A percentile compares a stretch with the other conserved stretches of the same genome.
phyloP scores from a whole-genome alignment of 305 asterid genomes.

The Fraxinus paxiana region DNA sequence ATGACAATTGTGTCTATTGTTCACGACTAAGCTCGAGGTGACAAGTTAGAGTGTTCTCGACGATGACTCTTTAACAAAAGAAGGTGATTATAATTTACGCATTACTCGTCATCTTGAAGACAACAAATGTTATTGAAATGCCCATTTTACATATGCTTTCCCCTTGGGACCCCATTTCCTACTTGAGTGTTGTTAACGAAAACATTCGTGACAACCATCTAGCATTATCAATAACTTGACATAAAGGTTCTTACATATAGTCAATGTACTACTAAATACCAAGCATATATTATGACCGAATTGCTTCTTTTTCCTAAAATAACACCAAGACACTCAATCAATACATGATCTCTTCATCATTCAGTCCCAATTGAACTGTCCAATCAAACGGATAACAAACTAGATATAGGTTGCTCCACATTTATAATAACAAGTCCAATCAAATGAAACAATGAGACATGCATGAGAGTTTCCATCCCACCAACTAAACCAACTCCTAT shows the following conservation, averaged over 20 bases:
- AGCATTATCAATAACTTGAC: not conserved
- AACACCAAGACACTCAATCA: not conserved
- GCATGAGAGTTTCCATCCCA: not conserved
- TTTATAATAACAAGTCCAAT: not conserved
- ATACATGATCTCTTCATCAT: not conserved
- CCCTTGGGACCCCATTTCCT: not conserved
- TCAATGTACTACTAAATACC: not conserved
- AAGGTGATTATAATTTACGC: not conserved
- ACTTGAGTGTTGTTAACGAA: not conserved
- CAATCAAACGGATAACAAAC: not conserved
- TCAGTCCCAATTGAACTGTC: not conserved
- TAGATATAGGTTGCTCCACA: not conserved
- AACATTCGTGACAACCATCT: not conserved
- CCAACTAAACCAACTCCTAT: conserved; percentile 1
- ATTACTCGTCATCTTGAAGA: not conserved
- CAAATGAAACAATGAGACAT: not conserved
- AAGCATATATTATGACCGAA: not conserved
- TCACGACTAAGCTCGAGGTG: not conserved
- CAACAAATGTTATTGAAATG: not conserved
- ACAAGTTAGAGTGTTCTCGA: not conserved
- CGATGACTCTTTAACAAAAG: not conserved
- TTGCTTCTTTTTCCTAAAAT: not conserved
- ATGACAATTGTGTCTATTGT: not conserved
- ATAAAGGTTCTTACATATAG: not conserved
- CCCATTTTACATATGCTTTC: not conserved